Evolutionary conservation across 345 rosid genomes (phyloP).

Genomic region (Dipteronia sinensis): DNA sequence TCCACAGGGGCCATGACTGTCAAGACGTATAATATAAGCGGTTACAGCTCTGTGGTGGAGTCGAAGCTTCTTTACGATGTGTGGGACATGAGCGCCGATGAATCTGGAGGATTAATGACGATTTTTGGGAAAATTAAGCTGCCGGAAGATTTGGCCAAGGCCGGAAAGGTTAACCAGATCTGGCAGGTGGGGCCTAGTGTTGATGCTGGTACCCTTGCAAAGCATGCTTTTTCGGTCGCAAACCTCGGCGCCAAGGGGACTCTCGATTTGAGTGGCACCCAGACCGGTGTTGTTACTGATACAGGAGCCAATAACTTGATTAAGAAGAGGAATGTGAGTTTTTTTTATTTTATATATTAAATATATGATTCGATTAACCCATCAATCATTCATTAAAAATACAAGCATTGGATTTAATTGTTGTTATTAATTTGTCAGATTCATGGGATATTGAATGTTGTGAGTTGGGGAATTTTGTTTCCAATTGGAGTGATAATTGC

Average conservation of each 20-base stretch:
- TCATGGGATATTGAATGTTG: conserved; percentile 83
- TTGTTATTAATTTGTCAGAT: conserved; percentile 39
- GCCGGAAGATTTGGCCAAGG: conserved; percentile 52
- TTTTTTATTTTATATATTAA: neutral
- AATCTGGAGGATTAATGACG: conserved; percentile 38
- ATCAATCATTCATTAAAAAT: neutral
- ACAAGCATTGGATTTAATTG: too few species aligned
- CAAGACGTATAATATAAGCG: conserved; percentile 44
- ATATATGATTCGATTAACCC: neutral
- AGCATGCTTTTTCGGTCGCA: conserved; percentile 33
- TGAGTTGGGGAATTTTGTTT: conserved; percentile 88
- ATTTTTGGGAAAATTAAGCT: conserved; percentile 67
- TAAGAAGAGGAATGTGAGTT: conserved; percentile 58
- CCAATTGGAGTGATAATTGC: conserved; percentile 74
- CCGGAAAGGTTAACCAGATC: conserved; percentile 61
- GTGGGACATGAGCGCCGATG: conserved; percentile 68
- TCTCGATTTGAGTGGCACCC: conserved; percentile 39
- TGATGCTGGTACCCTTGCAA: conserved; percentile 21
- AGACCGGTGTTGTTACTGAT: conserved; percentile 14
- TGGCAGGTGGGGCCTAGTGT: conserved; percentile 80
- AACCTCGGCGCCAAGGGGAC: conserved; percentile 39
- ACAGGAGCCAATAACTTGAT: conserved; percentile 35
- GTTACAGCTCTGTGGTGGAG: conserved; percentile 31
- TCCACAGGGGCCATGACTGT: conserved; percentile 38
- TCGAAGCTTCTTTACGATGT: conserved; percentile 58